Conservation (phyloP, 2,329 filamentous ascomycete genomes). For the Orbilia javanica region DNA sequence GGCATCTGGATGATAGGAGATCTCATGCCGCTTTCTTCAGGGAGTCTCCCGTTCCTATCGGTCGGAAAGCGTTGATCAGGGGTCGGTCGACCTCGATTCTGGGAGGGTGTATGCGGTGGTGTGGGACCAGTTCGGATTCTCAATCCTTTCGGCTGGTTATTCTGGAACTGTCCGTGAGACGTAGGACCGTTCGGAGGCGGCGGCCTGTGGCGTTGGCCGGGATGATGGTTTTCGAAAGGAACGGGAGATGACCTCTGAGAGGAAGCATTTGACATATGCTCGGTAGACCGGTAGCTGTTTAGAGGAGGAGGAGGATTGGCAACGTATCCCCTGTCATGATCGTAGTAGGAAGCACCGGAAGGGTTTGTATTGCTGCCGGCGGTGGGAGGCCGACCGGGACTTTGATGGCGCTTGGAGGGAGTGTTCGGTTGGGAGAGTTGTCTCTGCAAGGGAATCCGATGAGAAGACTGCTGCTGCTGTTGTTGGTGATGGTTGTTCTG, state of each 20-base stretch:
- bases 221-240: conserved; percentile 44
- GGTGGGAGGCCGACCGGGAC: conserved; percentile 48
- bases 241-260: conserved; percentile 47
- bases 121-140: conserved; percentile 58
- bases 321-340: conserved; percentile 32
- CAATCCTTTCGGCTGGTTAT: conserved; percentile 51
- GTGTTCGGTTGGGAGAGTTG: conserved; percentile 55
- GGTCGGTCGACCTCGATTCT: conserved; percentile 44
- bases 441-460: conserved; percentile 41
- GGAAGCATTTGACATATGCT: conserved; percentile 54
- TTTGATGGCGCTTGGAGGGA: conserved; percentile 45
- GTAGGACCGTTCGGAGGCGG: conserved; percentile 54
- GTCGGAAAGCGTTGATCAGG: conserved; percentile 53
- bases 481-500: conserved; percentile 16
- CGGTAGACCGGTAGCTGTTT: conserved; percentile 41
- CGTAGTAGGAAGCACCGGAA: background rate
- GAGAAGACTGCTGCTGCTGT: conserved; percentile 27
- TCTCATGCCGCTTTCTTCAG: conserved; percentile 51
- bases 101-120: conserved; percentile 53
- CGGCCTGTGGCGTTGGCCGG: conserved; percentile 31
- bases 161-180: conserved; percentile 49
- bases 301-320: conserved; percentile 36
- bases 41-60: conserved; percentile 51
- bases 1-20: conserved; percentile 59
- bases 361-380: conserved; percentile 18